phyloP scores from a whole-genome alignment of 495 filamentous ascomycete genomes.

The Penicillium daleae region DNA sequence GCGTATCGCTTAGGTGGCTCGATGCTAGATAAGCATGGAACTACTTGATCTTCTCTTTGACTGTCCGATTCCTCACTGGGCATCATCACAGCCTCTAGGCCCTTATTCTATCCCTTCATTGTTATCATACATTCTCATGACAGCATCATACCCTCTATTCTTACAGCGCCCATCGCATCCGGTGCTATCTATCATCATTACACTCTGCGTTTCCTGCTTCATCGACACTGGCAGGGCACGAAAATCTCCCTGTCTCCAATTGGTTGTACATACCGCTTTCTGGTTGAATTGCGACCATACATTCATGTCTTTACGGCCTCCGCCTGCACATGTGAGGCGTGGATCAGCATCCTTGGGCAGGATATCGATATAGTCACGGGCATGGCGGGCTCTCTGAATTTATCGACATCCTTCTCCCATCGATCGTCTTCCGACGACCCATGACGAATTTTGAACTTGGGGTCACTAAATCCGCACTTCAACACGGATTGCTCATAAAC shows the following conservation, averaged over 20 bases:
- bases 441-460: background rate
- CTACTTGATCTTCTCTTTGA: background rate
- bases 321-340: slow-evolving; percentile 9
- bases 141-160: slow-evolving; percentile 22
- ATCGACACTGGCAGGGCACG: slow-evolving; percentile 7
- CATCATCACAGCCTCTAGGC: background rate
- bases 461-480: background rate
- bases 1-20: slow-evolving; percentile 54
- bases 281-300: slow-evolving; percentile 6
- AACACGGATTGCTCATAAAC: background rate
- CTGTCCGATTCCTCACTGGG: background rate
- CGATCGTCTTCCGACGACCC: background rate
- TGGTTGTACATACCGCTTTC: slow-evolving; percentile 26
- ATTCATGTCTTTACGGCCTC: slow-evolving; percentile 2
- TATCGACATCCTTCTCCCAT: background rate
- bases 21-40: background rate
- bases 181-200: slow-evolving; percentile 6
- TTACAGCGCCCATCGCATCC: slow-evolving; percentile 8
- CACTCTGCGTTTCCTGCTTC: slow-evolving; percentile 12
- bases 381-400: slow-evolving; percentile 10
- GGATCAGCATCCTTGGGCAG: background rate
- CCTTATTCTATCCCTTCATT: slow-evolving; percentile 7
- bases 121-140: slow-evolving; percentile 13
- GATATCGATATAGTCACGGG: slow-evolving; percentile 3
- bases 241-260: slow-evolving; percentile 11